Conservation (phyloP, 768 basidiomycete genomes). For the Suillus americanus region DNA sequence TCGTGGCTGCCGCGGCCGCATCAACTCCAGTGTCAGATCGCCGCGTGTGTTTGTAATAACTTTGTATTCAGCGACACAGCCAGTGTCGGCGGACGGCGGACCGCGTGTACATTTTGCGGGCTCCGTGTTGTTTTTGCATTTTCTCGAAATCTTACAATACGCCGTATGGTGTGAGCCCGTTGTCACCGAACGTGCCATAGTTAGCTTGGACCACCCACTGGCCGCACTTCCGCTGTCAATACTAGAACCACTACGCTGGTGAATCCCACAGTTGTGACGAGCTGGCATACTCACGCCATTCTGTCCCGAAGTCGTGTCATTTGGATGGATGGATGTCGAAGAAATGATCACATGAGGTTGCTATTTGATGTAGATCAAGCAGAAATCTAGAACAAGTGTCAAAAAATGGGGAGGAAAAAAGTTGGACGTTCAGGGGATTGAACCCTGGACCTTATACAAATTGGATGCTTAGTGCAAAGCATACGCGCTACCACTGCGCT, state of each 20-base stretch:
- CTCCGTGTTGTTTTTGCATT: not conserved
- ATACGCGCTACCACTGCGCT: constrained; percentile 44
- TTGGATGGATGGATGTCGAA: not conserved
- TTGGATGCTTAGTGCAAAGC: constrained; percentile 34
- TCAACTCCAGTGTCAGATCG: not conserved
- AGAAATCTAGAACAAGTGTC: not conserved
- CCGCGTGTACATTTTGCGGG: not conserved
- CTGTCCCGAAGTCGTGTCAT: not conserved
- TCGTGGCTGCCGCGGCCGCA: not conserved
- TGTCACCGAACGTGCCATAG: not conserved
- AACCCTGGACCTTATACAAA: constrained; percentile 44
- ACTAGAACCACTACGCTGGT: not conserved
- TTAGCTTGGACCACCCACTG: not conserved
- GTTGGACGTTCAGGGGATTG: constrained; percentile 42
- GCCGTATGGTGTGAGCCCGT: not conserved
- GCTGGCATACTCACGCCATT: not conserved
- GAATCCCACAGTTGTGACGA: not conserved
- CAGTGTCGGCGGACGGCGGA: constrained; percentile 2
- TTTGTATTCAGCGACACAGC: not conserved
- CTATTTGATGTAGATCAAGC: no score
- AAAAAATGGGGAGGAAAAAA: constrained; percentile 8
- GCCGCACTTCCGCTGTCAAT: not conserved
- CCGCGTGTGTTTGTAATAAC: not conserved
- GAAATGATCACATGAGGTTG: not conserved
- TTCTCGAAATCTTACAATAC: not conserved